Evolutionary conservation across 768 basidiomycete genomes (phyloP), one percentile per base, ranked within the genome.

Genomic region (Russula lepida): DNA sequence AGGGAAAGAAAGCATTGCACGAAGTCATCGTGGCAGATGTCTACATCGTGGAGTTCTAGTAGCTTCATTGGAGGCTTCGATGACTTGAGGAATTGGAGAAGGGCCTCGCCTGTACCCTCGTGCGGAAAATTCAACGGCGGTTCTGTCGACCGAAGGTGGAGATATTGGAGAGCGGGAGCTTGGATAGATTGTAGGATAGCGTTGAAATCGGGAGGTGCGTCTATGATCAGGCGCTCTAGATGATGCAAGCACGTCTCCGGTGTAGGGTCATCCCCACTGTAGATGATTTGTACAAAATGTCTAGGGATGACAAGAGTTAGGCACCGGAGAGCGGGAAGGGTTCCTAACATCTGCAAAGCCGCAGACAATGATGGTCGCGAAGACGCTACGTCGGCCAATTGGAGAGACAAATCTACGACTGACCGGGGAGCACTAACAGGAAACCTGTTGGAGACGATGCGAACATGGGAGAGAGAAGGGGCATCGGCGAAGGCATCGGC

Each of bases 41-140:
- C 75, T 64, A 82, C 66, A 69, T 83, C 79, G 60, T 79, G 74
- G 54, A 81, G 71, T 68, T 83, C 79, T 60, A 83, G 72, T 30
- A 74, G 59, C 54, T 75, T 69, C 58, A 82, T 58, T 28, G 64
- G 50, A 58, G 60, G 59, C 69, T 66, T 56, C 50, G 66, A 73
- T 19, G 67, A 30, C 32, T 70, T 68, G n/a, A 79, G 60, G 41
- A 75, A 74, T 15, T 62, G 68, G 15, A 68, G 66, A 17, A 73
- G 66, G 43, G 66, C 62, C 25, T 67, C 63, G 8, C 72, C 75
- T 43, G 73, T 71, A 35, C 68, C 66, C 39, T 71, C 71, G 57
- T 76, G 71, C 27, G 73, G 70, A 59, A 68, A 72, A 39, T 74
- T 64, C 23, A 68, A 50, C 27, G 75, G 65, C 19, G 71, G 74